A percentile compares a stretch with the other conserved stretches of the same genome.
These are phyloP conservation scores for Nakazawaea peltata DNA, from an alignment of 805 yeast genomes.

Conservation along the genomic window DNA sequence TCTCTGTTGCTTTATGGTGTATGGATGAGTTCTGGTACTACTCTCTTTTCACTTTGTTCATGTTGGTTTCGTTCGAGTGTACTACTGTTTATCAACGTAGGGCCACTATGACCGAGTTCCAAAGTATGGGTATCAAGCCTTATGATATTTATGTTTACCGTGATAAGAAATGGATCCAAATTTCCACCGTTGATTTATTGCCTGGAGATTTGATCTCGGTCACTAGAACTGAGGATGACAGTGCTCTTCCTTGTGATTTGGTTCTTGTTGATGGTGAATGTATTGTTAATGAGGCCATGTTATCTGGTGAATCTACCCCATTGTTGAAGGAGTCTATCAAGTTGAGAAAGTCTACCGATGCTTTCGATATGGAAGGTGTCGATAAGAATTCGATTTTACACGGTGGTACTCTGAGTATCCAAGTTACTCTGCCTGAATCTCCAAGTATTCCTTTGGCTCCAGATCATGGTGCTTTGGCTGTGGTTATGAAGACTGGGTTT, in stretches of 20 bases:
- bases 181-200: slow-evolving; percentile 66
- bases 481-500: slow-evolving; percentile 92
- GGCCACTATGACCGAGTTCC: slow-evolving; percentile 89
- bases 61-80: slow-evolving; percentile 88
- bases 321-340: slow-evolving; percentile 85
- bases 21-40: slow-evolving; percentile 97
- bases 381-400: slow-evolving; percentile 86
- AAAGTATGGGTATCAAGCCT: slow-evolving; percentile 95
- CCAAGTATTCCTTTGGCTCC: slow-evolving; percentile 61
- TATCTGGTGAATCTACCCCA: slow-evolving; percentile 97
- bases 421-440: slow-evolving; percentile 66
- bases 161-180: slow-evolving; percentile 56
- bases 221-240: slow-evolving; percentile 82
- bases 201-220: slow-evolving; percentile 92
- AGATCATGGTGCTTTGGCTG: slow-evolving; percentile 85
- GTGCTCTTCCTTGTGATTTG: slow-evolving; percentile 92
- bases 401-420: slow-evolving; percentile 95
- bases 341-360: slow-evolving; percentile 68
- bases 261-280: slow-evolving; percentile 82
- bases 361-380: slow-evolving; percentile 65
- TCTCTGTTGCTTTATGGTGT: slow-evolving; percentile 92
- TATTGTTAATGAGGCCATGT: slow-evolving; percentile 97
- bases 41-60: slow-evolving; percentile 82
- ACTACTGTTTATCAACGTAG: slow-evolving; percentile 95
- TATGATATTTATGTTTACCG: slow-evolving; percentile 70